A percentile compares a stretch with the other conserved stretches of the same genome.
These are phyloP conservation scores for Gonium pectorale DNA, from an alignment of 139 green algal species.

Conservation along the genomic window DNA sequence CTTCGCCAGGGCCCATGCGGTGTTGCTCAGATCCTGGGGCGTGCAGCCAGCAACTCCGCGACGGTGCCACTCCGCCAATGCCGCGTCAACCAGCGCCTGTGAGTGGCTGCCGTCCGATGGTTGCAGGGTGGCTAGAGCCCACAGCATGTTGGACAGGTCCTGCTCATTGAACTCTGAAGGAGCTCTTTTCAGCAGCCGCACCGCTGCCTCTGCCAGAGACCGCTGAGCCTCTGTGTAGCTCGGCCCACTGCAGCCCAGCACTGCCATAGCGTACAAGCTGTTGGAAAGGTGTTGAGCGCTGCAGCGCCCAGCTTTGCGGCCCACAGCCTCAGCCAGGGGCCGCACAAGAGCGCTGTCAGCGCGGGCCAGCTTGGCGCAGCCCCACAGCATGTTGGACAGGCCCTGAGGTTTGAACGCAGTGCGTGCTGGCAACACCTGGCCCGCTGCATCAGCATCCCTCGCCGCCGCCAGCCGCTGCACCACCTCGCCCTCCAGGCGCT, in stretches of 20 bases:
- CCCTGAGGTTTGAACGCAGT: not conserved
- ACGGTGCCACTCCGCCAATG: not conserved
- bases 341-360: not conserved
- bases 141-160: conserved; percentile 15
- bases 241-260: not conserved
- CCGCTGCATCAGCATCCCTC: not conserved
- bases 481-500: not conserved
- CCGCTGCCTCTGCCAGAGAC: no score
- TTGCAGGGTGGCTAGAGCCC: not conserved
- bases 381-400: not conserved
- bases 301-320: no score
- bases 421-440: not conserved
- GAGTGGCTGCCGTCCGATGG: not conserved
- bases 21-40: conserved; percentile 1
- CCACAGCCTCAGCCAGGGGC: no score
- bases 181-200: no score
- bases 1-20: conserved; percentile 1
- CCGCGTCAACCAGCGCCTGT: not conserved
- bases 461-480: not conserved
- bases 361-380: not conserved
- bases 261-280: not conserved
- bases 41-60: not conserved
- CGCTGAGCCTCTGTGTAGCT: no score
- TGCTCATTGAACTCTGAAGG: not conserved
- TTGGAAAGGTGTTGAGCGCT: not conserved